Conservation (phyloP, 73 alveolate genomes). For the Uronychia setigera region DNA sequence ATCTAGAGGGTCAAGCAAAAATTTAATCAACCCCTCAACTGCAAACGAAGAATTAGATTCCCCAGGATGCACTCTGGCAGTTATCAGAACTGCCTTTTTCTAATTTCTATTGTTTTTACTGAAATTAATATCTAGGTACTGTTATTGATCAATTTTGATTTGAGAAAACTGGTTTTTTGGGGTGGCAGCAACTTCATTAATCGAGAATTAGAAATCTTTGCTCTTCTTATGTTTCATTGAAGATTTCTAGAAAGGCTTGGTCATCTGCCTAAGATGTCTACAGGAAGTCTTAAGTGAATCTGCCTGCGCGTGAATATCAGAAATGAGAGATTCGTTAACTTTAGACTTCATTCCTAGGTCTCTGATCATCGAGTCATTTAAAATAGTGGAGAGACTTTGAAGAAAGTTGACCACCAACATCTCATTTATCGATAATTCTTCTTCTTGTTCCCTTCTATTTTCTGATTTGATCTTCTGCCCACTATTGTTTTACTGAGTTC, state of each 20-base stretch:
- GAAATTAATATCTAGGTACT: no score
- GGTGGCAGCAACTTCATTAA: slow-evolving; percentile 22
- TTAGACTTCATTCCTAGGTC: not conserved
- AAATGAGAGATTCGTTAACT: not conserved
- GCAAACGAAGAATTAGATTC: slow-evolving; percentile 84
- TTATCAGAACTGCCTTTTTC: slow-evolving; percentile 9
- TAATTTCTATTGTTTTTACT: no score
- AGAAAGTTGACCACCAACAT: not conserved
- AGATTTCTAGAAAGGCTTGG: no score
- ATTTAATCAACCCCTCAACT: slow-evolving; percentile 79
- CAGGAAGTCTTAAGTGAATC: no score
- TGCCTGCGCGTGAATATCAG: not conserved
- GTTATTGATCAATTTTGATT: slow-evolving; percentile 64
- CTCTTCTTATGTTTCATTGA: no score
- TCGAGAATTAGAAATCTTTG: no score
- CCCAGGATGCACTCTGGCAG: slow-evolving; percentile 89
- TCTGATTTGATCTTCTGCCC: no score
- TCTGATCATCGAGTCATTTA: not conserved
- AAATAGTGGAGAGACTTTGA: not conserved
- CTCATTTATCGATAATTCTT: not conserved
- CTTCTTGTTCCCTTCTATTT: not conserved
- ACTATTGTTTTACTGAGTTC: not conserved
- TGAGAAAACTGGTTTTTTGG: slow-evolving; percentile 29
- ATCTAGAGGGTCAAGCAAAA: slow-evolving; percentile 20
- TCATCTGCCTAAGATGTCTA: no score